Evolutionary conservation across 2,329 filamentous ascomycete species (phyloP).

Genomic region (Apiospora koreana): DNA sequence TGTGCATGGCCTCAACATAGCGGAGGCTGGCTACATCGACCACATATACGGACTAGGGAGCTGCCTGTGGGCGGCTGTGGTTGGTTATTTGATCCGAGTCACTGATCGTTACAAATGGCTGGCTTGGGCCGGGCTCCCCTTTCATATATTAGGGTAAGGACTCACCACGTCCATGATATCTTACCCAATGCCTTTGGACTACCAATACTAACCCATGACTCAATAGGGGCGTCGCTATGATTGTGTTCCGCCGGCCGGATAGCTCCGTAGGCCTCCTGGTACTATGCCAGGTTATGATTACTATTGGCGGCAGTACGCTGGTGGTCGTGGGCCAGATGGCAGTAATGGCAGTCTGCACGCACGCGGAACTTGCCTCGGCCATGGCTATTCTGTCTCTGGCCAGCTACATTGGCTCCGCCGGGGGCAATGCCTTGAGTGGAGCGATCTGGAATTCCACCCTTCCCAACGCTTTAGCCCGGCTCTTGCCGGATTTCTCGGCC

Average conservation of each 20-base stretch:
- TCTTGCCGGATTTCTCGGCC: slow-evolving; percentile 27
- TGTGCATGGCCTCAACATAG: slow-evolving; percentile 37
- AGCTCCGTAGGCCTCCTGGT: slow-evolving; percentile 54
- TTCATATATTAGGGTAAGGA: slow-evolving; percentile 51
- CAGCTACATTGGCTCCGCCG: slow-evolving; percentile 37
- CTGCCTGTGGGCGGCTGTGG: slow-evolving; percentile 47
- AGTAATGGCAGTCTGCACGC: slow-evolving; percentile 59
- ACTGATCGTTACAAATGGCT: slow-evolving; percentile 56
- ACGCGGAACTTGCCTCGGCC: slow-evolving; percentile 53
- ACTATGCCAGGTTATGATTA: slow-evolving; percentile 58
- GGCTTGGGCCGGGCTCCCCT: slow-evolving; percentile 43
- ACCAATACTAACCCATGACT: background rate
- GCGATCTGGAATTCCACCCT: slow-evolving; percentile 45
- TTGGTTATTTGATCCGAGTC: slow-evolving; percentile 49
- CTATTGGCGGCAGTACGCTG: slow-evolving; percentile 56
- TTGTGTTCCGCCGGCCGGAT: slow-evolving; percentile 55
- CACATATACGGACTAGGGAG: slow-evolving; percentile 49
- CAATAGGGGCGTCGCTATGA: slow-evolving; percentile 52
- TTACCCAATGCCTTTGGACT: slow-evolving; percentile 36
- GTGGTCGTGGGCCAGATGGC: slow-evolving; percentile 61
- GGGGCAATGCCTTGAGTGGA: slow-evolving; percentile 45
- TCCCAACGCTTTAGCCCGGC: slow-evolving; percentile 26
- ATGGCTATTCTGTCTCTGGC: slow-evolving; percentile 44
- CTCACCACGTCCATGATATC: slow-evolving; percentile 20
- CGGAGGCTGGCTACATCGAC: slow-evolving; percentile 39